Evolutionary conservation across 2,329 filamentous ascomycete genomes (phyloP), one percentile per base, ranked within the genome.

Genomic region (Botryotinia narcissicola): DNA sequence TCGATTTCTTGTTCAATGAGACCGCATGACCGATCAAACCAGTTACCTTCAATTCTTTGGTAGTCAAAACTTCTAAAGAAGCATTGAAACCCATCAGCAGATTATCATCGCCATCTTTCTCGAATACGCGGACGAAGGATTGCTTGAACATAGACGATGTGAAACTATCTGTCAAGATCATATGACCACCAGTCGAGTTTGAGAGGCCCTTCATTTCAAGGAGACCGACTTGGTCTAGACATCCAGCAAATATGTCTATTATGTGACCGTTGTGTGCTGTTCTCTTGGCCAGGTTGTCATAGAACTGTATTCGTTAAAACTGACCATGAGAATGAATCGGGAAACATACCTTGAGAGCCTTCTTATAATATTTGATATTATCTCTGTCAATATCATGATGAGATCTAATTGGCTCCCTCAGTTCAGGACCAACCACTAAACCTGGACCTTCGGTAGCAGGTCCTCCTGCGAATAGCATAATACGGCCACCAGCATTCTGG

Each of bases 351-450:
- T 98, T 99, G 69, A 98, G 84, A 35, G 96, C 96, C 85, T 99
- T 99, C 87, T 99, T 99, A 85, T 97, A 98, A 84, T 98, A 98
- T 84, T 99, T 99, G 85, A 97, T 97, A 82, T 98, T 98, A 83
- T 99, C 96, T 73, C 95, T 91, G 82, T 99, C 96, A 83, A 99
- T 99, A 80, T 99, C 96, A 83, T 99, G 96, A 84, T 99, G 96
- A 60, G 95, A 98, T 81, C 96, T 92, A 77, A 99, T 98, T 16
- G 97, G 94, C 82, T 99, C 96, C 82, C 95, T 92, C 77, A 99
- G 86, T 84, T 99, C 96, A 37, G 96, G 93, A 3, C 95, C 95
- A 81, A 99, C 96, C 46, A 99, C 96, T 89, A 97, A 94, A 75
- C 96, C 96, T 18, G 96, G 96, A 1, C 96, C 96, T 83, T 99